Base-by-base conservation (phyloP, 805 yeast species). In the Sporopachydermia lactativora region DNA sequence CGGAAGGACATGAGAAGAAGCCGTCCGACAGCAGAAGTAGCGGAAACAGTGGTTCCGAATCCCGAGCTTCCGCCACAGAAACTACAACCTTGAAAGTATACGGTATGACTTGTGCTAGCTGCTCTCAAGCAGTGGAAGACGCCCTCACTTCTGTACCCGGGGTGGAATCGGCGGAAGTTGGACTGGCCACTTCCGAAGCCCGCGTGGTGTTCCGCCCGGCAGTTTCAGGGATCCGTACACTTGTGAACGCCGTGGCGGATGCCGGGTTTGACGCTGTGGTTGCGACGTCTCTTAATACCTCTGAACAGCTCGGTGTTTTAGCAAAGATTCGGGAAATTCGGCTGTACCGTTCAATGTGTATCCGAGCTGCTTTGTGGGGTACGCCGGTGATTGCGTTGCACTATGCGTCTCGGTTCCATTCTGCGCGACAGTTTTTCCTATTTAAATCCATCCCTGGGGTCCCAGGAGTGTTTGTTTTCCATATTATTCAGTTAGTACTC, bases 281-380 rank as follows among this genome's bases (percentile, higher is more conserved):
- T 3, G 58, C 63, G 14, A 51, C 61, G 19, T 59, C 52, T 39
- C 37, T 71, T 14, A 45, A 58, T 42, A 64, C 37, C 6, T 35
- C 74, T 3, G 65, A 81, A 3, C 97, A 92, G 57, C 53, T 89
- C 35, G 75, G 71, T 34, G 56, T 81, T 1, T 62, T 92, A 18
- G 66, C 83, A 1, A 75, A 82, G 48, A 65, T 71, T 5, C 74
- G 77, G 48, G 96, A 89, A 46, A 77, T 83, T 37, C 60, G 64
- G 39, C 73, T 69, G 51, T 92, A 96, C 94, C 70, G 66, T 43
- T 46, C 55, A 5, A 76, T 67, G 43, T 72, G 81, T 43, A 45
- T 71, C 41, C 65, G 59, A 39, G 56, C 86, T 4, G 51, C 76
- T 2, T 16, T 65, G 0, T 61, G 76, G 42, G 88, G 94, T 0